Percentiles rank a stretch among this genome's conserved stretches.
phyloP scores from a whole-genome alignment of 768 basidiomycete species.

The Pilatotrama ljubarskyi region DNA sequence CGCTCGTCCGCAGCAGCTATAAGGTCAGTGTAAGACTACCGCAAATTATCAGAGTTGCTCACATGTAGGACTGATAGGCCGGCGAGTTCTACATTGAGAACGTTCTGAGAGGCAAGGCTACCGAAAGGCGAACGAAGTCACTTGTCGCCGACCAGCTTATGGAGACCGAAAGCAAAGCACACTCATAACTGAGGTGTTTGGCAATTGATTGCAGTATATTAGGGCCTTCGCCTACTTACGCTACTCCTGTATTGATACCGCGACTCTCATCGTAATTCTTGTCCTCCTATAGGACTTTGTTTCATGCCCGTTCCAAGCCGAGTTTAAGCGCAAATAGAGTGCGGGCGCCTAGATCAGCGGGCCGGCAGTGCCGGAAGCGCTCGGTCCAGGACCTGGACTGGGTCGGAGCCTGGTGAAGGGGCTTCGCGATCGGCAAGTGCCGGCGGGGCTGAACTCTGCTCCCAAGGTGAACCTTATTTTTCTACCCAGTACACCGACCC shows the following conservation, averaged over 20 bases:
- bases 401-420: conserved; percentile 7
- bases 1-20: conserved; percentile 93
- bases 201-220: background rate
- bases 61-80: conserved; percentile 52
- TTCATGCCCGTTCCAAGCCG: too few species aligned
- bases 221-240: background rate
- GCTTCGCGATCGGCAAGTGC: conserved; percentile 22
- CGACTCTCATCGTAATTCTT: background rate
- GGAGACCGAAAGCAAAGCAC: background rate
- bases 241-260: conserved; percentile 2
- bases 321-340: too few species aligned
- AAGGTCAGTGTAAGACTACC: conserved; percentile 60
- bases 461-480: conserved; percentile 34
- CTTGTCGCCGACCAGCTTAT: conserved; percentile 15
- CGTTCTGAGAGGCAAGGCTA: conserved; percentile 65
- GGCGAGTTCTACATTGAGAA: conserved; percentile 96
- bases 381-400: background rate
- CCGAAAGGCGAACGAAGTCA: conserved; percentile 38
- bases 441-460: conserved; percentile 19
- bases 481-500: conserved; percentile 30
- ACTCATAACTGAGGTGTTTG: background rate
- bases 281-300: background rate
- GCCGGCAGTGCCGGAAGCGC: background rate
- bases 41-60: background rate
- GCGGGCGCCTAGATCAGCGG: too few species aligned